Conservation (phyloP, 345 rosid genomes). For the Cardamine resedifolia region DNA sequence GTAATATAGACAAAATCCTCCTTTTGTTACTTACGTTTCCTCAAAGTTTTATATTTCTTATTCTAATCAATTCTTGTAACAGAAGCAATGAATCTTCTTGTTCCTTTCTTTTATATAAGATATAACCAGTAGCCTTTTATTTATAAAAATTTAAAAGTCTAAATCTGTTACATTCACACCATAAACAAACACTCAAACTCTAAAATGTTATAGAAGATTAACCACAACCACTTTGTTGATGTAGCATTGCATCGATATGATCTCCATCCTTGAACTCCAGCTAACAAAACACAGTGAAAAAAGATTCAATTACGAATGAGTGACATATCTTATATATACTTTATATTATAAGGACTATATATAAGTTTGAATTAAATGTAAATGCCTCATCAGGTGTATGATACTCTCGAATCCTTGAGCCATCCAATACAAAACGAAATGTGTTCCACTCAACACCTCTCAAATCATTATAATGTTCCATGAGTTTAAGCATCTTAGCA, state of each 20-base stretch:
- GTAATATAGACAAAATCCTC: background rate
- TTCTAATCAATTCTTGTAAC: constrained; percentile 5
- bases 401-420: background rate
- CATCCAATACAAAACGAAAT: background rate
- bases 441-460: background rate
- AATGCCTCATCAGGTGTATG: background rate
- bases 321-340: too few species aligned
- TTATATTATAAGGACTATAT: background rate
- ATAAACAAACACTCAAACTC: background rate
- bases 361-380: background rate
- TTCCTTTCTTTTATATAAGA: constrained; percentile 23
- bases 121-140: background rate
- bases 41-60: constrained; percentile 20
- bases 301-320: background rate
- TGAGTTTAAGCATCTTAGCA: background rate
- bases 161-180: background rate
- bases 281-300: constrained; percentile 4
- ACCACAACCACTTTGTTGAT: background rate
- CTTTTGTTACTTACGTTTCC: constrained; percentile 6
- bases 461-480: background rate
- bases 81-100: constrained; percentile 19
- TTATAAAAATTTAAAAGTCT: background rate
- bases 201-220: background rate
- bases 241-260: constrained; percentile 10
- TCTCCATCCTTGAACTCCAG: constrained; percentile 10